phyloP scores from a whole-genome alignment of 768 basidiomycete species.

The Lentinula boryana region DNA sequence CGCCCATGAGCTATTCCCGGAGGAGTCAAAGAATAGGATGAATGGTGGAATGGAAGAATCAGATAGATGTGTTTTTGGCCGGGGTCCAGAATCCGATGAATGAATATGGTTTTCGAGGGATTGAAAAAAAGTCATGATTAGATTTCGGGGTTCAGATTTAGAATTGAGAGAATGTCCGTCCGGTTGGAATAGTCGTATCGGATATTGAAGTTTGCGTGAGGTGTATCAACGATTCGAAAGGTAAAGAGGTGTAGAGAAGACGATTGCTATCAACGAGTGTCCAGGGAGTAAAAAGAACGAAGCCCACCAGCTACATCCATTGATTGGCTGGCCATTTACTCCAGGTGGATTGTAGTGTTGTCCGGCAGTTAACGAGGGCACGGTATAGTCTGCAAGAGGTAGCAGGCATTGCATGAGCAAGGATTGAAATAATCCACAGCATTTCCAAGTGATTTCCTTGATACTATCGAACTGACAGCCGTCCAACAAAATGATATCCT shows the following conservation, averaged over 20 bases:
- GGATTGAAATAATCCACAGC: no score
- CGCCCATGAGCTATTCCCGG: constrained; percentile 41
- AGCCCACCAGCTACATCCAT: constrained; percentile 32
- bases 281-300: background rate
- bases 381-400: constrained; percentile 21
- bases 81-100: background rate
- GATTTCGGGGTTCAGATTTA: background rate
- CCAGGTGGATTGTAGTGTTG: constrained; percentile 20
- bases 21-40: no score
- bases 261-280: background rate
- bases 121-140: background rate
- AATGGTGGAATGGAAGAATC: no score
- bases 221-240: no score
- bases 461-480: background rate
- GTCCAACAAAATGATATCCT: background rate
- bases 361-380: constrained; percentile 13
- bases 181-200: no score
- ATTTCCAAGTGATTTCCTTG: no score
- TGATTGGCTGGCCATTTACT: constrained; percentile 11
- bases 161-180: no score
- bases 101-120: background rate
- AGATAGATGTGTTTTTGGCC: background rate
- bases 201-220: no score
- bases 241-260: background rate
- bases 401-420: background rate